Evolutionary conservation across 1,284 basidiomycete genomes (phyloP), one percentile per base, ranked within the genome.

Genomic region (Ceratobasidium sp.): DNA sequence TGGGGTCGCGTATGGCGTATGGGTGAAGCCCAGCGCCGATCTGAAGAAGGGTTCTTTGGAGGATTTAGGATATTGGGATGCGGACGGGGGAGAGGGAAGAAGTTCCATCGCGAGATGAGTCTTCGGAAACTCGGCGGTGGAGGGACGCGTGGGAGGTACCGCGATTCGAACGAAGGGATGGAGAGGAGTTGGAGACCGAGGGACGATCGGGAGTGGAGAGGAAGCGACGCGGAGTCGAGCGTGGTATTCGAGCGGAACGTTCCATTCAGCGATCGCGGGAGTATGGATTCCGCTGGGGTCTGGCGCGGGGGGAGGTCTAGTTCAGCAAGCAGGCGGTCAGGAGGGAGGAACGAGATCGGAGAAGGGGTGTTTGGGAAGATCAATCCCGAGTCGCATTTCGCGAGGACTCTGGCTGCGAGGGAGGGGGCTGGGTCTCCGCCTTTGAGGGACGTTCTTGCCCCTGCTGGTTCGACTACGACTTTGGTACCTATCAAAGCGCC

Each of bases 61-160:
- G 69, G 56, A 27, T n/a, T 60, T n/a, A 60, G 41, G 36, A n/a
- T 60, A 15, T 14, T 72, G 3, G 45, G 47, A 9, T 51, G 15
- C 27, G 56, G 44, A 15, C 19, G 44, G 6, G 36, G n/a, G 36
- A 59, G n/a, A 47, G 15, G 27, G n/a, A 72, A 54, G 50, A 19
- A 59, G 36, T 72, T 72, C 31, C 69, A 72, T 62, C 69, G 69
- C 44, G 69, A 72, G 56, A 60, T 72, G 69, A 72, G 69, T 60
- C 57, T 72, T 15, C 24, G 45, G 15, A 47, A 57, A 33, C 29
- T 72, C 1, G 54, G 56, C 9, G 54, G 56, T 19, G 65, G 65
- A 29, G 41, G 27, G 24, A 44, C 41, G 5, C 45, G 4, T 59
- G 15, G 27, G 27, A 17, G 36, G 27, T 3, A 31, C 24, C 44